Conservation (phyloP, 2,329 filamentous ascomycete genomes). For the Talaromyces sp. region DNA sequence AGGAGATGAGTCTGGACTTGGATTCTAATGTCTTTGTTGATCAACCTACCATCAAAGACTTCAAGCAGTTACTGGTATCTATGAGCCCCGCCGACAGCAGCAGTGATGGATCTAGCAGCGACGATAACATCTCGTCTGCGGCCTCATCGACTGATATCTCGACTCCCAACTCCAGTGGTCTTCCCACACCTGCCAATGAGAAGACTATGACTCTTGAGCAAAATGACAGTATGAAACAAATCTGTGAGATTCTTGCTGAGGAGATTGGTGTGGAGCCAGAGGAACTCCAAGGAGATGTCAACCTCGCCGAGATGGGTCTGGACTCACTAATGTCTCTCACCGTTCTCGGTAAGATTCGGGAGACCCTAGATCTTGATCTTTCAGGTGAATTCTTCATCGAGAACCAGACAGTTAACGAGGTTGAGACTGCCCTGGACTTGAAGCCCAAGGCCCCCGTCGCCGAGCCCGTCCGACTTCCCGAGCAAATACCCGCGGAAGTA, state of each 20-base stretch:
- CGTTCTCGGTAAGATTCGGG: constrained; percentile 49
- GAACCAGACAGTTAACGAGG: constrained; percentile 45
- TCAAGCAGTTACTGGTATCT: constrained; percentile 58
- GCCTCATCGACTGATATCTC: constrained; percentile 38
- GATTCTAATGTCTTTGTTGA: constrained; percentile 63
- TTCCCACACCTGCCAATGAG: constrained; percentile 30
- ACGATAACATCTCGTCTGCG: constrained; percentile 33
- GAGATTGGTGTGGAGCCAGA: constrained; percentile 48
- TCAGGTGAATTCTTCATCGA: constrained; percentile 49
- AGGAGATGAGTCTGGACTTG: constrained; percentile 63
- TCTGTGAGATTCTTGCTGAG: constrained; percentile 45
- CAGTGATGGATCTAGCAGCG: constrained; percentile 33
- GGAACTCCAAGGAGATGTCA: constrained; percentile 44
- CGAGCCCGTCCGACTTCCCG: constrained; percentile 25
- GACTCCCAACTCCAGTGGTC: constrained; percentile 37
- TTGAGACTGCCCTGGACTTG: constrained; percentile 42
- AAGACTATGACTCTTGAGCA: constrained; percentile 28
- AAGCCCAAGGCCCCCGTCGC: constrained; percentile 36
- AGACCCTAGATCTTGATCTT: constrained; percentile 46
- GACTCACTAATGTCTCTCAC: constrained; percentile 51
- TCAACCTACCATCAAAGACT: constrained; percentile 61
- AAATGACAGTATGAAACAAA: constrained; percentile 42
- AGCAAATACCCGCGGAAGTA: constrained; percentile 25
- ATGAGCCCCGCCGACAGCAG: constrained; percentile 34
- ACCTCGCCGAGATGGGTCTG: constrained; percentile 49